Conservation (phyloP, 148 eudicot genomes). For the Gaultheria prostrata region DNA sequence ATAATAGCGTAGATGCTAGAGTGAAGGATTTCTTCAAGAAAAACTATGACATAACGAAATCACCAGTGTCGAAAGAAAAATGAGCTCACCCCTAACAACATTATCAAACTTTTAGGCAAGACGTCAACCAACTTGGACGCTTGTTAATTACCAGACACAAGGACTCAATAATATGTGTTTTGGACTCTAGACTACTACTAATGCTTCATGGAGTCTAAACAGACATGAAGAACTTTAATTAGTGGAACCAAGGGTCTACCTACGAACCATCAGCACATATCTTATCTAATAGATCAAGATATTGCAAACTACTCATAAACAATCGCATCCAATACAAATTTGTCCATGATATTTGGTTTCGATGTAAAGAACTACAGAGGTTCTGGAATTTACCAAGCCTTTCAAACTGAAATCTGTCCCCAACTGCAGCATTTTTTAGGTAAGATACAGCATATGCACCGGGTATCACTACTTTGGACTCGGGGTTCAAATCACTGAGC, state of each 20-base stretch:
- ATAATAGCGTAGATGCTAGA: neutral
- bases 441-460: conserved; percentile 72
- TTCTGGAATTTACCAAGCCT: conserved; percentile 58
- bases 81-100: neutral
- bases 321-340: neutral
- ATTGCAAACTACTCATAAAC: neutral
- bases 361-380: neutral
- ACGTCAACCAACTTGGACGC: neutral
- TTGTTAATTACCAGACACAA: neutral
- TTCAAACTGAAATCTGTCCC: conserved; percentile 87
- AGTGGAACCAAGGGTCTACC: neutral
- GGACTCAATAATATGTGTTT: neutral
- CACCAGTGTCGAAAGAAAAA: neutral
- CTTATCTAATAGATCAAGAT: neutral
- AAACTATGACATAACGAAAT: neutral
- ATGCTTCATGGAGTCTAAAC: neutral
- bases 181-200: neutral
- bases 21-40: neutral
- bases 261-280: neutral
- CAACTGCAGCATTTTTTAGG: conserved; percentile 50
- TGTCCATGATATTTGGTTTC: neutral
- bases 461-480: conserved; percentile 64
- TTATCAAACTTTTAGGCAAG: neutral
- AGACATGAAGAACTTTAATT: neutral
- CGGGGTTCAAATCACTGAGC: conserved; percentile 80